phyloP scores from a whole-genome alignment of 2,329 filamentous ascomycete genomes.

The Penicillium sp. region DNA sequence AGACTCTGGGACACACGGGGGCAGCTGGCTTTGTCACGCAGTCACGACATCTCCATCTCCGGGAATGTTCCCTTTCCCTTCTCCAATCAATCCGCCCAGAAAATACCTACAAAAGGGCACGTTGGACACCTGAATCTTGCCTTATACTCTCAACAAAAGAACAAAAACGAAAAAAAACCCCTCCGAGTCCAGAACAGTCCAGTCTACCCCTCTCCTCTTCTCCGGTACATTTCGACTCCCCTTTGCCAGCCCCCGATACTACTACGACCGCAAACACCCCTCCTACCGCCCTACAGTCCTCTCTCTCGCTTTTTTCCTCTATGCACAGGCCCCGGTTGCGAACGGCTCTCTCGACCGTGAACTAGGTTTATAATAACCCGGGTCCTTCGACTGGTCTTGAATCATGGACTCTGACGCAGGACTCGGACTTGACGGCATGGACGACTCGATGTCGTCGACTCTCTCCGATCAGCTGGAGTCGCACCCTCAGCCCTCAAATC shows the following conservation, averaged over 20 bases:
- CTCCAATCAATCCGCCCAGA: no score
- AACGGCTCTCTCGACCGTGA: slow-evolving; percentile 2
- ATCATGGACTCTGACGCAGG: slow-evolving; percentile 27
- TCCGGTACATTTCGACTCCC: slow-evolving; percentile 5
- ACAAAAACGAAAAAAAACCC: background rate
- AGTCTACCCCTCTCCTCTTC: background rate
- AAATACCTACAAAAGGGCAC: background rate
- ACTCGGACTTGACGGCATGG: slow-evolving; percentile 24
- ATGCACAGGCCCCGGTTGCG: background rate
- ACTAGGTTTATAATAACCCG: slow-evolving; percentile 3
- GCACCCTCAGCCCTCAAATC: slow-evolving; percentile 41
- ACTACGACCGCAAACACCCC: background rate
- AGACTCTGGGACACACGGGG: slow-evolving; percentile 18
- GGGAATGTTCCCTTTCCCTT: no score
- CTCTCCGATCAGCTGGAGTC: slow-evolving; percentile 23
- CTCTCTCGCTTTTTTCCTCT: background rate
- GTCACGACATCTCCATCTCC: slow-evolving; percentile 8
- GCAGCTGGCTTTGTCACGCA: slow-evolving; percentile 33
- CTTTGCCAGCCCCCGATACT: slow-evolving; percentile 10
- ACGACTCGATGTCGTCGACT: slow-evolving; percentile 21
- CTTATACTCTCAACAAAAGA: background rate
- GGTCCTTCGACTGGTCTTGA: slow-evolving; percentile 3
- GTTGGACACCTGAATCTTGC: no score
- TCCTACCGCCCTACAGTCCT: background rate
- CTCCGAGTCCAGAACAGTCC: background rate